Base-by-base conservation (phyloP, 495 filamentous ascomycete genomes). In the Podospora australis region DNA sequence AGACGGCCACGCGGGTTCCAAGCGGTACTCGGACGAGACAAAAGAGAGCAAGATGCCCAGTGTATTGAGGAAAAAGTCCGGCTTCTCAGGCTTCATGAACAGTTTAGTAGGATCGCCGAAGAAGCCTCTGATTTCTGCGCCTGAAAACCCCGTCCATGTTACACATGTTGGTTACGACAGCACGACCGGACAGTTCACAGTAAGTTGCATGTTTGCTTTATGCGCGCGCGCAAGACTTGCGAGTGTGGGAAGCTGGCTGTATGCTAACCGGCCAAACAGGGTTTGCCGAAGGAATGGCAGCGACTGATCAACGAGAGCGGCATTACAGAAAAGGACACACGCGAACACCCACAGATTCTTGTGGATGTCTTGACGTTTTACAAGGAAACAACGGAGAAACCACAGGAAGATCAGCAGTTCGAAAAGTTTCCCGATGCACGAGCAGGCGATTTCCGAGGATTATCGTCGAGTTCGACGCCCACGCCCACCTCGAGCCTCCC, bases 101-200 rank as follows among this genome's bases (percentile, higher is more conserved):
- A 91, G 85, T 67, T 77, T 96, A 66, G 78, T 97, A 39, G 89
- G 92, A 28, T 91, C 88, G 21, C 92, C 87, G 32, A 85, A 89
- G 54, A 86, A 86, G 51, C 85, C 92, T 26, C 84, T 94, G 59
- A 97, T 98, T 52, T 97, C 92, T 5, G 84, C 87, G 7, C 92
- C 92, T 34, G 90, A 95, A 66, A 96, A 98, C 62, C 94, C 94
- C 9, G 89, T 97, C 22, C 92, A 98, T 64, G 85, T 98, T 45
- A 98, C 94, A 35, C 92, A 98, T 62, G 92, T 98, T 46, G 90
- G 94, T 41, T 96, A 95, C 64, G 90, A 98, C 66, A 95, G 94
- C 69, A 79, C 88, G 55, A 98, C 92, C 3, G 92, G 92, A 47
- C 87, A 96, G 66, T 98, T 96, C 65, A 98, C 92, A 28, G 88